Evolutionary conservation across 75 land plant species (phyloP), one percentile per base, ranked within the genome.

Genomic region (Gnetum montanum): DNA sequence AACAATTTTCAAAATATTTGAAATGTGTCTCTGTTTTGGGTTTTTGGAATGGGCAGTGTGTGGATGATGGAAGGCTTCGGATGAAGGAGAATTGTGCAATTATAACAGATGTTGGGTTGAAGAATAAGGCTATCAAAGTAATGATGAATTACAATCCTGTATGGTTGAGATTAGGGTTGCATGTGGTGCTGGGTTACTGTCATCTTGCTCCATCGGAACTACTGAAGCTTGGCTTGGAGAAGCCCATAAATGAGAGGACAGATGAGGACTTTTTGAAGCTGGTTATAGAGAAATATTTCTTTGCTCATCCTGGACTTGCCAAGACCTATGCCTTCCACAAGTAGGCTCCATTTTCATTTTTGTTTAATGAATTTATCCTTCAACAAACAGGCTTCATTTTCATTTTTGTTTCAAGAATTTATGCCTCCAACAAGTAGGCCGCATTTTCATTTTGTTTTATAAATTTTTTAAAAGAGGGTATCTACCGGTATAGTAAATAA

Each of bases 41-140:
- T n/a, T n/a, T n/a, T n/a, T 34, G 65, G 31, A 43, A n/a, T n/a
- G n/a, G n/a, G n/a, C 75, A 90, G 96, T 71, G 73, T 58, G 74
- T 90, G 47, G 96, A 90, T 56, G 87, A 90, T 20, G 96, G 96
- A 6, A 67, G 90, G 66, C 43, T 90, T 62, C 76, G 70, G 57
- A 90, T 90, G 87, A 90, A 78, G 64, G 64, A 70, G 37, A 73
- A 77, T 50, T 90, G 91, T 38, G 75, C 86, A 16, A 50, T 90
- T 34, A 69, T 80, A 10, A 73, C 82, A 20, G 96, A 90, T 69
- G 61, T 90, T 16, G 77, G 77, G 27, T 30, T 90, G 71, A 83
- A 70, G 68, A 71, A 83, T 56, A 82, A 73, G 35, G 87, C 87
- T 6, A 34, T 71, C 3, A 72, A 59, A 51, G 67, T 68, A 37